A percentile compares a stretch with the other conserved stretches of the same genome.
Evolutionary conservation across 2,329 filamentous ascomycete genomes (phyloP).

Genomic region (Fusarium drepaniforme): DNA sequence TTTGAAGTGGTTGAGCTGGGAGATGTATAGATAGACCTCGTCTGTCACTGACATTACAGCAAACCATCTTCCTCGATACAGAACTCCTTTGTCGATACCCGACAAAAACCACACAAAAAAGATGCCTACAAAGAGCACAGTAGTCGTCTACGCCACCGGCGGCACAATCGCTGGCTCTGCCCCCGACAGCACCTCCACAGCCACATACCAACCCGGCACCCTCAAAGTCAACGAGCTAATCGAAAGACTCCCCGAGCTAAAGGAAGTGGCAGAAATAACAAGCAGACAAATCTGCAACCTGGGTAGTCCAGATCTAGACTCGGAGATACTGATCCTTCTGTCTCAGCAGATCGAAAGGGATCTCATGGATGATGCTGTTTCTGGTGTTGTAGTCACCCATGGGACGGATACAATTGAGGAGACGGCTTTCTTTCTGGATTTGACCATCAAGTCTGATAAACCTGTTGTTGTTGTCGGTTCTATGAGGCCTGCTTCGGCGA

Average conservation of each 20-base stretch:
- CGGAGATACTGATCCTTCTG: constrained; percentile 59
- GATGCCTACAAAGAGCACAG: constrained; percentile 52
- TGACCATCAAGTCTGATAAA: constrained; percentile 66
- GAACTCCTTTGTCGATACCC: not conserved
- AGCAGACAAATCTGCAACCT: constrained; percentile 60
- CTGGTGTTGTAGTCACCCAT: constrained; percentile 69
- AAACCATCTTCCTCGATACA: not conserved
- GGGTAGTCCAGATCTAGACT: constrained; percentile 57
- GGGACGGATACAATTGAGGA: constrained; percentile 74
- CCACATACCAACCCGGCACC: constrained; percentile 47
- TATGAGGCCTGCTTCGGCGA: constrained; percentile 70
- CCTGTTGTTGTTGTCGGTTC: constrained; percentile 69
- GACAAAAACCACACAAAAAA: not conserved
- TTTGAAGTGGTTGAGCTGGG: not conserved
- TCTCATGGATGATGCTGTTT: constrained; percentile 51
- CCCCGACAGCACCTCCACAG: constrained; percentile 61
- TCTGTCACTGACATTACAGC: not conserved
- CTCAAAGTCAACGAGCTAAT: not conserved
- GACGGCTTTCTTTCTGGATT: constrained; percentile 69
- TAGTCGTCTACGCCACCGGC: constrained; percentile 66
- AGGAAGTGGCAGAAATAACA: not conserved
- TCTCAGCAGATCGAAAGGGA: constrained; percentile 59
- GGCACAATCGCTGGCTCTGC: constrained; percentile 66
- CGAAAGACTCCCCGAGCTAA: not conserved
- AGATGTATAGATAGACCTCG: not conserved